Base-by-base conservation (phyloP, 257 asterid genomes). In the Solanum medicagineum region DNA sequence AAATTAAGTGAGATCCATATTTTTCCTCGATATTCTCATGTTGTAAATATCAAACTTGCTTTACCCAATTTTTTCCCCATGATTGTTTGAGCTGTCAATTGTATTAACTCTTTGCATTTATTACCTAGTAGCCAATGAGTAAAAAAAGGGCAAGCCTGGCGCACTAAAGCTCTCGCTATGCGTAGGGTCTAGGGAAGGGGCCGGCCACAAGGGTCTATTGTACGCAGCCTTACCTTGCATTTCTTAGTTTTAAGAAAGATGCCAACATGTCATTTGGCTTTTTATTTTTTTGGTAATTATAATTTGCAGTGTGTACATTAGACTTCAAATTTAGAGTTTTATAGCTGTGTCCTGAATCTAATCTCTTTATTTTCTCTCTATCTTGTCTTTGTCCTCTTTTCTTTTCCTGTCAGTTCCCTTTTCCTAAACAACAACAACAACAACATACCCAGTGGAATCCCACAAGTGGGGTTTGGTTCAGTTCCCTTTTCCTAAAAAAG, bases 1-100 rank as follows among this genome's bases (percentile, higher is more conserved):
- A 97, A 95, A 94, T 91, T 97, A 92, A 93, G 98, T 97, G 94
- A 89, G 98, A 86, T 88, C 83, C 59, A 85, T 69, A 17, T 87
- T 49, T 56, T 62, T 65, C 22, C 65, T 57, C 54, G 51, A 66
- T 71, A 66, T 40, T 79, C 68, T 81, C 86, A 69, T 26, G 47
- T 51, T 53, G 26, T 26, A 79, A 51, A 79, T 16, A 53, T 79
- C 45, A 77, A 14, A 10, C 49, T 77, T 77, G n/a, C 15, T 77
- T 24, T 26, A 79, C 26, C 49, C 26, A 77, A 51, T 1, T 3
- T 14, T 8, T 74, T 22, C n/a, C 0, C 59, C 62, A 15, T 75
- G 62, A 75, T 49, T 24, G 42, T 75, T 79, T 53, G 47, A 79
- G 63, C 47, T 26, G 26, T 53, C 65, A 53, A 53, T 51, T 79